These are phyloP conservation scores for Claviceps africana DNA, from an alignment of 2,329 filamentous ascomycete species.

Conservation along the genomic window DNA sequence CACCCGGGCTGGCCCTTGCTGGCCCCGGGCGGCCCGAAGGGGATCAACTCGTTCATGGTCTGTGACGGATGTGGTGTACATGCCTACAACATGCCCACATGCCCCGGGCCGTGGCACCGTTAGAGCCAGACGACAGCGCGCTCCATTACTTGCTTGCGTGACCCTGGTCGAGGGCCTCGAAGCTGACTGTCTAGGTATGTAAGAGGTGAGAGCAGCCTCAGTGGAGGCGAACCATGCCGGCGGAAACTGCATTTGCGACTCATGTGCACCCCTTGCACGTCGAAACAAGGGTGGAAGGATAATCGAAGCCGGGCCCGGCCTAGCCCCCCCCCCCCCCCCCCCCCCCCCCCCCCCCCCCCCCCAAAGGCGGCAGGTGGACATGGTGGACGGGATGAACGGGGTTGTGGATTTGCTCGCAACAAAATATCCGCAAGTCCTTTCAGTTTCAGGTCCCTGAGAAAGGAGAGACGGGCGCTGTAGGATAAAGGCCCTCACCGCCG, in stretches of 20 bases:
- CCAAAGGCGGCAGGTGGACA: not conserved
- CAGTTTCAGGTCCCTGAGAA: too few relatives aligned
- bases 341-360: not conserved
- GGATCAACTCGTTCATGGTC: constrained; percentile 5
- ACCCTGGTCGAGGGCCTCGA: constrained; percentile 3
- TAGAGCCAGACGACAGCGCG: not conserved
- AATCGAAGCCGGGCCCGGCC: not conserved
- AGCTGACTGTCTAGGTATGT: constrained; percentile 1
- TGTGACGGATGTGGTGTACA: constrained; percentile 3
- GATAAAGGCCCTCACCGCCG: too few relatives aligned
- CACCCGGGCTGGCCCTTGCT: not conserved
- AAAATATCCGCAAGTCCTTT: not conserved
- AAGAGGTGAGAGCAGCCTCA: constrained; percentile 5
- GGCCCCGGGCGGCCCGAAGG: constrained; percentile 4
- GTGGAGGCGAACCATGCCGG: constrained; percentile 6
- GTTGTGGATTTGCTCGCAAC: not conserved
- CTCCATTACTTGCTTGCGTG: constrained; percentile 3
- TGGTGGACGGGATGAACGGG: not conserved
- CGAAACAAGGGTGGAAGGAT: constrained; percentile 1
- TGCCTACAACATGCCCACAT: not conserved
- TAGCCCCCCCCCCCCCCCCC: not conserved
- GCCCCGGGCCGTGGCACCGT: not conserved
- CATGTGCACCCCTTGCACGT: not conserved
- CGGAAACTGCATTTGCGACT: constrained; percentile 6
- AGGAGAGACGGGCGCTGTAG: too few relatives aligned